Evolutionary conservation across 2,329 filamentous ascomycete species (phyloP).

Genomic region (Rutstroemia sp.): DNA sequence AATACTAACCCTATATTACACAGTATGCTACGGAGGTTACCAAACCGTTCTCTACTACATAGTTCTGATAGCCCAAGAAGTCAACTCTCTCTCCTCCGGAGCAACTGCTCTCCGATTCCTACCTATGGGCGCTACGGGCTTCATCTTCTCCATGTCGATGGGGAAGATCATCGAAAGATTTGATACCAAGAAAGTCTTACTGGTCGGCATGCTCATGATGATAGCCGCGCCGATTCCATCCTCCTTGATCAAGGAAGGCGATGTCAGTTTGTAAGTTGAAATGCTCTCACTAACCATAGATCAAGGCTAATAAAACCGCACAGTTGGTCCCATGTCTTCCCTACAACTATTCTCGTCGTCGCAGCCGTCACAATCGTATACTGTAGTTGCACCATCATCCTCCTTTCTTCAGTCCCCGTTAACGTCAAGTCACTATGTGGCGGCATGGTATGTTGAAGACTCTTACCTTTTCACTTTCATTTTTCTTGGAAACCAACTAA

Average conservation of each 20-base stretch:
- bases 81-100: conserved; percentile 33
- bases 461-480: neutral
- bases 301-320: neutral
- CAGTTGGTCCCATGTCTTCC: neutral
- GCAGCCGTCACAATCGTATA: conserved; percentile 35
- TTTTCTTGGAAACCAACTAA: neutral
- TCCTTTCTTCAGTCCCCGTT: conserved; percentile 33
- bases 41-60: conserved; percentile 37
- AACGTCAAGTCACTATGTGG: conserved; percentile 35
- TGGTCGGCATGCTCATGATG: conserved; percentile 9
- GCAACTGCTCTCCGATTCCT: conserved; percentile 35
- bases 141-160: conserved; percentile 31
- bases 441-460: conserved; percentile 25
- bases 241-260: neutral
- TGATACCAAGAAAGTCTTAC: conserved; percentile 21
- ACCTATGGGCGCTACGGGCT: conserved; percentile 35
- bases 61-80: conserved; percentile 35
- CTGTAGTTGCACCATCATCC: conserved; percentile 35
- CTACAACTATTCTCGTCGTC: conserved; percentile 28
- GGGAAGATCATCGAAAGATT: conserved; percentile 32
- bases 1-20: neutral
- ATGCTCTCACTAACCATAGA: neutral
- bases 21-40: conserved; percentile 36
- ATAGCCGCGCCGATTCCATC: neutral
- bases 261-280: neutral